Evolutionary conservation across 2,329 filamentous ascomycete genomes (phyloP).

Genomic region (Ascochyta lentis): DNA sequence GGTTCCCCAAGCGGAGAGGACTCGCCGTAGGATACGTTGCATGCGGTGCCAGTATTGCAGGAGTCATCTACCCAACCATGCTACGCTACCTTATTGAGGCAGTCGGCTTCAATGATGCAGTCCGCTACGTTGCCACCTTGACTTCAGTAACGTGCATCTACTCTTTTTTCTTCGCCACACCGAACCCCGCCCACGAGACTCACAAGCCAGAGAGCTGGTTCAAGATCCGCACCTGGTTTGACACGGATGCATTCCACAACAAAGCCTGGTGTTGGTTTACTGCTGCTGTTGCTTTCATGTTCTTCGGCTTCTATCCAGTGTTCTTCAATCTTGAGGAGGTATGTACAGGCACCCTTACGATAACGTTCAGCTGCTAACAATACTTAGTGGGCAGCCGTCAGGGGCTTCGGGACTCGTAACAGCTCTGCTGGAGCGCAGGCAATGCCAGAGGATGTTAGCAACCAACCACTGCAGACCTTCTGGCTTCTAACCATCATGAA

Average conservation of each 20-base stretch:
- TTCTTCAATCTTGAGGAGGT: constrained; percentile 62
- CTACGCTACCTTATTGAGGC: constrained; percentile 51
- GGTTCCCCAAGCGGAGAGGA: constrained; percentile 56
- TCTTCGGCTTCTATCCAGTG: constrained; percentile 60
- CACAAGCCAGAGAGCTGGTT: constrained; percentile 51
- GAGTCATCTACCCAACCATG: constrained; percentile 57
- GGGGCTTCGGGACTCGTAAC: constrained; percentile 51
- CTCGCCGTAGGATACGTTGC: constrained; percentile 59
- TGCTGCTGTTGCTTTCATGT: constrained; percentile 55
- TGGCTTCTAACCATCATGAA: constrained; percentile 61
- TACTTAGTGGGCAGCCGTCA: constrained; percentile 53
- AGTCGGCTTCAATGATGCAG: constrained; percentile 55
- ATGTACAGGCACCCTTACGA: constrained; percentile 13
- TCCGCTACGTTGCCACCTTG: constrained; percentile 52
- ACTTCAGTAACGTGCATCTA: constrained; percentile 50
- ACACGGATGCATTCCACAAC: constrained; percentile 54
- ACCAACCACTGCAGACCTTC: constrained; percentile 53
- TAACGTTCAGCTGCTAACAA: constrained; percentile 20
- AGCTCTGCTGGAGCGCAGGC: constrained; percentile 12
- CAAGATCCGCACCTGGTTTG: constrained; percentile 51
- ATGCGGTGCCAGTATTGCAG: constrained; percentile 57
- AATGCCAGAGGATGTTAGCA: constrained; percentile 22
- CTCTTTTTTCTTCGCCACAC: constrained; percentile 52
- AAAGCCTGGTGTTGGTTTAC: constrained; percentile 54
- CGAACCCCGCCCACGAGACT: constrained; percentile 51